Percentiles rank a stretch among this genome's conserved stretches.
Conservation (phyloP, 129 eudicot species). For the Flaveria brownii region DNA sequence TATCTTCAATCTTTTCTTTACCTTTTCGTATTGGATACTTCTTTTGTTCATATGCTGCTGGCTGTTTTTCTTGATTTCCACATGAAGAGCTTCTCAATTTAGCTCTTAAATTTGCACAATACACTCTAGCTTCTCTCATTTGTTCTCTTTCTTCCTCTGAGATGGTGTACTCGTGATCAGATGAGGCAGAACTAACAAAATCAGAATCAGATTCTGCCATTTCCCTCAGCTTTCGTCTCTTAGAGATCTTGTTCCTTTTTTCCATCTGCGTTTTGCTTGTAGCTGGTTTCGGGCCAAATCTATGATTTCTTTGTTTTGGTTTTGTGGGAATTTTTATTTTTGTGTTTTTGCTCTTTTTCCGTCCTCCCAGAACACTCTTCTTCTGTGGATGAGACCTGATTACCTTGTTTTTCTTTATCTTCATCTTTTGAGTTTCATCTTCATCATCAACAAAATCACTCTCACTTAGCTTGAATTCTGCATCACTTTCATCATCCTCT, state of each 20-base stretch:
- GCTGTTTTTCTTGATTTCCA: slow-evolving; percentile 45
- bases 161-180: slow-evolving; percentile 76
- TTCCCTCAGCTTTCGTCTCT: slow-evolving; percentile 37
- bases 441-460: slow-evolving; percentile 53
- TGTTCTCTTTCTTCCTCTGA: slow-evolving; percentile 99
- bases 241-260: slow-evolving; percentile 39
- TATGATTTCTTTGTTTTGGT: slow-evolving; percentile 36
- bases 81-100: slow-evolving; percentile 51
- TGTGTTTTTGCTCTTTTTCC: slow-evolving; percentile 43
- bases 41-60: slow-evolving; percentile 33
- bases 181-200: slow-evolving; percentile 55
- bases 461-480: slow-evolving; percentile 37
- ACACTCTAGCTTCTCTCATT: slow-evolving; percentile 61
- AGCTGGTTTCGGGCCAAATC: slow-evolving; percentile 32
- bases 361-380: slow-evolving; percentile 30
- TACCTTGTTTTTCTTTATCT: slow-evolving; percentile 38
- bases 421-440: slow-evolving; percentile 44
- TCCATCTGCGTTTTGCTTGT: slow-evolving; percentile 31
- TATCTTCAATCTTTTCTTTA: slow-evolving; percentile 66
- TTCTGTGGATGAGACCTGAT: slow-evolving; percentile 33
- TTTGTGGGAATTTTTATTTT: slow-evolving; percentile 41
- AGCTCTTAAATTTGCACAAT: slow-evolving; percentile 48
- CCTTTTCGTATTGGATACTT: slow-evolving; percentile 64
- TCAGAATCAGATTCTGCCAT: slow-evolving; percentile 63
- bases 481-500: slow-evolving; percentile 37